Conservation (phyloP, 129 eudicot genomes). For the Flaveria bidentis region DNA sequence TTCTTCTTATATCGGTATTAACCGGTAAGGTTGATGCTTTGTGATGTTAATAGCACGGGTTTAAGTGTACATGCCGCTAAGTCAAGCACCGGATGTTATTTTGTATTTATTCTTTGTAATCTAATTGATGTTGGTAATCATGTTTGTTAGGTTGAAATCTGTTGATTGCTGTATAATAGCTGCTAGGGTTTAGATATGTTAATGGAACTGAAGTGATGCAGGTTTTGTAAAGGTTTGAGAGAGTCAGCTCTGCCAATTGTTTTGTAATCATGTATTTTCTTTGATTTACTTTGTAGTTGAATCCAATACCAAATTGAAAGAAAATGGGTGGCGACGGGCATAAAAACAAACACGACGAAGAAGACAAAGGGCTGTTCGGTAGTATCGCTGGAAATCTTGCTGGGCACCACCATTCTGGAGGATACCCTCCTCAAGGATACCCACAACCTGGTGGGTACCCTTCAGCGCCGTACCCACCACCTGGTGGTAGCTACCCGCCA, state of each 20-base stretch:
- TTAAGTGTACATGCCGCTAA: too few relatives aligned
- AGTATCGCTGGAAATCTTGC: conserved; percentile 6
- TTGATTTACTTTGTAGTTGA: conserved; percentile 7
- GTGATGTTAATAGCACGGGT: too few relatives aligned
- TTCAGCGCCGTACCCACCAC: neutral
- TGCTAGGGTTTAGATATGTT: too few relatives aligned
- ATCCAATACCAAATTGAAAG: neutral
- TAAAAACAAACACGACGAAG: neutral
- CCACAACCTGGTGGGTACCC: neutral
- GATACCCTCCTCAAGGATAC: conserved; percentile 10
- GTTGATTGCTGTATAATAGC: too few relatives aligned
- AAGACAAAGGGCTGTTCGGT: conserved; percentile 7
- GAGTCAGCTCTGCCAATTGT: neutral
- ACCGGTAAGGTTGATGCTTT: too few relatives aligned
- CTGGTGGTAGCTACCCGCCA: neutral
- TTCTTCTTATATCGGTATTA: too few relatives aligned
- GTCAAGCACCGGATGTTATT: too few relatives aligned
- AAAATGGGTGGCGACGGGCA: conserved; percentile 15
- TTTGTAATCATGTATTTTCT: neutral
- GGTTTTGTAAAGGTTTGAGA: too few relatives aligned
- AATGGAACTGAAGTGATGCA: too few relatives aligned
- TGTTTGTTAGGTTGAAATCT: too few relatives aligned
- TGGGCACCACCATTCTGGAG: neutral
- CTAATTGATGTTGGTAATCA: too few relatives aligned
- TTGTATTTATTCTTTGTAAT: too few relatives aligned